These are phyloP conservation scores for Cercospora nicotianae DNA, from an alignment of 2,329 filamentous ascomycete species.

Conservation along the genomic window DNA sequence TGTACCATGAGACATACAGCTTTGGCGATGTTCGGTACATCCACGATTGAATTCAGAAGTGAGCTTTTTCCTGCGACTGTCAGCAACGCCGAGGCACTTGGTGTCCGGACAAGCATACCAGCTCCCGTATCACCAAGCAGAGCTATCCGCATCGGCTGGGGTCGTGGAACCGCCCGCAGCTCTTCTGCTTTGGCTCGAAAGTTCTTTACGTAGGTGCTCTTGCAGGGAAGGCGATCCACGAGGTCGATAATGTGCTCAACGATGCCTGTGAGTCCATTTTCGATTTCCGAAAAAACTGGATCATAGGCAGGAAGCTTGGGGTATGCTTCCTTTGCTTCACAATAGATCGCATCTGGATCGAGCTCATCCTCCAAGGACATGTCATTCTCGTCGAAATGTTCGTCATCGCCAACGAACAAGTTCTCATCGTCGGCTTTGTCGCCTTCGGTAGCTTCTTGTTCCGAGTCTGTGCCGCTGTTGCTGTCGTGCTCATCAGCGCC, in stretches of 20 bases:
- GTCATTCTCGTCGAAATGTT: neutral
- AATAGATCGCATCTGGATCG: neutral
- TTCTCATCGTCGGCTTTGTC: neutral
- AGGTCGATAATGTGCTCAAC: neutral
- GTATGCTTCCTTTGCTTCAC: slow-evolving; percentile 11
- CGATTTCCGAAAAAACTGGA: slow-evolving; percentile 4
- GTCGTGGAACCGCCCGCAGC: neutral
- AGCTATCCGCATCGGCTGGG: slow-evolving; percentile 16
- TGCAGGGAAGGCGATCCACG: neutral
- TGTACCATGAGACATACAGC: neutral
- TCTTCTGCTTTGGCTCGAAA: neutral
- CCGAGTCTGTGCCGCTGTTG: neutral
- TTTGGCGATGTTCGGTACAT: slow-evolving; percentile 25
- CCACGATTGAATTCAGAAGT: slow-evolving; percentile 29
- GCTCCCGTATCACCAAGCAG: slow-evolving; percentile 21
- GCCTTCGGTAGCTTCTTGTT: neutral
- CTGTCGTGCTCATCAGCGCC: neutral
- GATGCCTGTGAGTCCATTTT: slow-evolving; percentile 1
- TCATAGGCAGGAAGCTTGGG: slow-evolving; percentile 20
- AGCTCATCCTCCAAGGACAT: neutral
- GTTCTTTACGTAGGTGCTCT: neutral
- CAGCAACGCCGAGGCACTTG: neutral
- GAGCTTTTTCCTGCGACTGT: slow-evolving; percentile 29
- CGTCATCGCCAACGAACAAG: neutral
- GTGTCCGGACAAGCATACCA: neutral